Conservation (phyloP, 2,329 filamentous ascomycete genomes). For the Dactylellina haptotyla region DNA sequence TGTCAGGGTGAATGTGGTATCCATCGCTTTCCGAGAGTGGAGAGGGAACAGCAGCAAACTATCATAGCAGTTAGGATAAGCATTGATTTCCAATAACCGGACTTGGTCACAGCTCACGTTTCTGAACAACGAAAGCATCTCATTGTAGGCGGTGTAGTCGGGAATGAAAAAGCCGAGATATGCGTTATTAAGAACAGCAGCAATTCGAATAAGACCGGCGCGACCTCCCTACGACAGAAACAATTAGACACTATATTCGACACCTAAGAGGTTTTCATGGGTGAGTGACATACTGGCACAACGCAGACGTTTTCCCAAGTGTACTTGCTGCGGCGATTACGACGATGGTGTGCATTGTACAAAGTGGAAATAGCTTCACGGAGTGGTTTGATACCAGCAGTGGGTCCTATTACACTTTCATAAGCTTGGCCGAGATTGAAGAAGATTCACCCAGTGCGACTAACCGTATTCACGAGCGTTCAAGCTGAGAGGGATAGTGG, state of each 20-base stretch:
- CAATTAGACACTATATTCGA: background rate
- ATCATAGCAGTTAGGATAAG: constrained; percentile 20
- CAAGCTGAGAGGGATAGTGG: constrained; percentile 78
- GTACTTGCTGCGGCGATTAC: constrained; percentile 88
- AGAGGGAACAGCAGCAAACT: constrained; percentile 87
- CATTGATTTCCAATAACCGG: background rate
- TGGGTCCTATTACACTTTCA: constrained; percentile 69
- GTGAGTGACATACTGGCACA: constrained; percentile 69
- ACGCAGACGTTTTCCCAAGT: constrained; percentile 98
- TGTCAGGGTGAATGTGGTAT: constrained; percentile 92
- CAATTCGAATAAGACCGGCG: constrained; percentile 92
- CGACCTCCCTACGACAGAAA: constrained; percentile 72
- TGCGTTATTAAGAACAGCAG: constrained; percentile 89
- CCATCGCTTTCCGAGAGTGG: constrained; percentile 84
- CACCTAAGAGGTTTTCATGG: background rate
- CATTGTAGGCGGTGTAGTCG: constrained; percentile 96
- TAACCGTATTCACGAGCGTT: constrained; percentile 83
- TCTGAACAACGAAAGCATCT: constrained; percentile 94
- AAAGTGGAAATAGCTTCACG: constrained; percentile 87
- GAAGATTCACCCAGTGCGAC: background rate
- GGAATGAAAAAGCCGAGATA: constrained; percentile 94
- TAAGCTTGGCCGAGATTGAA: background rate
- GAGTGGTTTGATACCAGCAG: constrained; percentile 90
- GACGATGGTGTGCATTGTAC: constrained; percentile 91
- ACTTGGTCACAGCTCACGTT: constrained; percentile 69